Conservation (phyloP, 345 rosid species). For the Tarenaya hassleriana region DNA sequence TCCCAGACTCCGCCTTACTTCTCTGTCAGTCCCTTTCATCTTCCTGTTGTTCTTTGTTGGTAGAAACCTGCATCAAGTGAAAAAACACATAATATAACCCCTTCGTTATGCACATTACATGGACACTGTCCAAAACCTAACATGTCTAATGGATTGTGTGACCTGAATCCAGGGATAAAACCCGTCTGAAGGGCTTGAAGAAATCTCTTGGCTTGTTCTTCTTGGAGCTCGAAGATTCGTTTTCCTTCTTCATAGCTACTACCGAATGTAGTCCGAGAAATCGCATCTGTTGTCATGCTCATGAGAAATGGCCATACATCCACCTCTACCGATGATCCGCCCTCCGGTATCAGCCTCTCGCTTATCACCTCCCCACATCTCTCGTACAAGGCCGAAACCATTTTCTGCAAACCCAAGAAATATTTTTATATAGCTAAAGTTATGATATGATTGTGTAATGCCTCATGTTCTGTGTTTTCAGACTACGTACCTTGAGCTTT, state of each 20-base stretch:
- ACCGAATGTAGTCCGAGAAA: slow-evolving; percentile 53
- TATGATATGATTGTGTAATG: not conserved
- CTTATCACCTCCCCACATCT: slow-evolving; percentile 30
- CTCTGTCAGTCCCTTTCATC: slow-evolving; percentile 12
- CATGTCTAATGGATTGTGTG: too few relatives aligned
- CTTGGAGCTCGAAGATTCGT: slow-evolving; percentile 47
- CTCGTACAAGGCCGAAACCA: slow-evolving; percentile 31
- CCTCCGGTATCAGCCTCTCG: slow-evolving; percentile 16
- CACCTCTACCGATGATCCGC: slow-evolving; percentile 26
- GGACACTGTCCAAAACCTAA: too few relatives aligned
- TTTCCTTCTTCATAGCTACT: slow-evolving; percentile 69
- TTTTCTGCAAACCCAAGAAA: slow-evolving; percentile 18
- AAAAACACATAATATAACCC: not conserved
- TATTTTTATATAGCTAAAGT: too few relatives aligned
- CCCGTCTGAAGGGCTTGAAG: not conserved
- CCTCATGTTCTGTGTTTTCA: not conserved
- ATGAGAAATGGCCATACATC: slow-evolving; percentile 35
- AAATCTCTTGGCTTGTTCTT: slow-evolving; percentile 35
- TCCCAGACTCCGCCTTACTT: slow-evolving; percentile 16
- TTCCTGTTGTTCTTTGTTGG: slow-evolving; percentile 25
- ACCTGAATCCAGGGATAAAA: too few relatives aligned
- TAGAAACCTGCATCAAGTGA: slow-evolving; percentile 22
- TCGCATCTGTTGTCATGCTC: slow-evolving; percentile 33
- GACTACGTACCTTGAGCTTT: slow-evolving; percentile 32
- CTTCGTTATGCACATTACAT: too few relatives aligned